Percentiles rank a stretch among this genome's conserved stretches.
Evolutionary conservation across 352 stramenopile species (phyloP).

Genomic region (Phytophthora nicotianae): DNA sequence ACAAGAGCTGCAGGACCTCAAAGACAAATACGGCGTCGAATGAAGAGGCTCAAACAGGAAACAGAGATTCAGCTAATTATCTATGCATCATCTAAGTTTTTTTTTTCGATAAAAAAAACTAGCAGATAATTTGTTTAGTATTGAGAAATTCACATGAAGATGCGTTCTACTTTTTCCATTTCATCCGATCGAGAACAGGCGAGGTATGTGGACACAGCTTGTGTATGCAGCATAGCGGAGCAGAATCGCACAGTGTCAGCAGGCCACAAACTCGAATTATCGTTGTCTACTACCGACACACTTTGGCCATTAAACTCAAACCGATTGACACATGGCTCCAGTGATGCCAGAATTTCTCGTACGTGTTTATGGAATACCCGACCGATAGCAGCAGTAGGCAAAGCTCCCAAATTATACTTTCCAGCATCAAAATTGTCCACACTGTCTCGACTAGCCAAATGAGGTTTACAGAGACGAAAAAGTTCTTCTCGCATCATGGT

Average conservation of each 20-base stretch:
- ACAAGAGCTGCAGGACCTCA: conserved; percentile 83
- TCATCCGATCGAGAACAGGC: conserved; percentile 9
- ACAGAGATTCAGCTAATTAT: background rate
- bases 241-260: conserved; percentile 48
- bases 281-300: conserved; percentile 58
- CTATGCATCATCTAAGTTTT: background rate
- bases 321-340: conserved; percentile 70
- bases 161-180: background rate
- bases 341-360: conserved; percentile 38
- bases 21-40: conserved; percentile 87
- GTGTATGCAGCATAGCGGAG: conserved; percentile 54
- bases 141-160: conserved; percentile 3
- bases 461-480: conserved; percentile 42
- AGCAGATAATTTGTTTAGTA: too few species aligned
- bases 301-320: conserved; percentile 48
- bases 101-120: background rate
- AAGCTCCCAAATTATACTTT: background rate
- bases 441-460: conserved; percentile 41
- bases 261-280: conserved; percentile 43
- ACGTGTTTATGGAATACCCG: conserved; percentile 49
- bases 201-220: conserved; percentile 61
- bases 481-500: conserved; percentile 49
- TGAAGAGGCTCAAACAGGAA: conserved; percentile 28
- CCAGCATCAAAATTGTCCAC: conserved; percentile 26
- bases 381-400: conserved; percentile 27